Percentiles rank a stretch among this genome's conserved stretches.
phyloP scores from a whole-genome alignment of 2,329 filamentous ascomycete species.

The Calonectria ilicicola region DNA sequence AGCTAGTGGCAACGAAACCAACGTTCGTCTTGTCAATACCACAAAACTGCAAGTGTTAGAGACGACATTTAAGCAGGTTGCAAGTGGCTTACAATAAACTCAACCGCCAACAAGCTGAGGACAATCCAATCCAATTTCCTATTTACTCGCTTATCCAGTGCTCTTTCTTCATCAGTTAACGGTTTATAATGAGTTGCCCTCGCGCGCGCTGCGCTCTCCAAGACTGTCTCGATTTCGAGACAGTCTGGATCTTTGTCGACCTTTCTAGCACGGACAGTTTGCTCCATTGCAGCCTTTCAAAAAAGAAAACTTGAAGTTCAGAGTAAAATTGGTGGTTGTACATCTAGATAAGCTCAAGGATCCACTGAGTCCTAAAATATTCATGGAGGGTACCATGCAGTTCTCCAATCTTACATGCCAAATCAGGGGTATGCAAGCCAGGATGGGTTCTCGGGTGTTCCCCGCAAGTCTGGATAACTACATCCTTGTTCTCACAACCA shows the following conservation, averaged over 20 bases:
- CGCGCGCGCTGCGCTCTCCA: not conserved
- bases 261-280: not conserved
- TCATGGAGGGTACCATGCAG: not conserved
- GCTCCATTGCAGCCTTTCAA: not conserved
- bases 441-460: not conserved
- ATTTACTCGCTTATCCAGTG: not conserved
- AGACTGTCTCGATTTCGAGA: not conserved
- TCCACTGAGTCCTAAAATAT: not conserved
- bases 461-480: slow-evolving; percentile 4
- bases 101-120: not conserved
- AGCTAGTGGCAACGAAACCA: not conserved
- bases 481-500: not conserved
- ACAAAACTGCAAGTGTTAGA: not conserved
- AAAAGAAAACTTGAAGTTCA: not conserved
- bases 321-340: not conserved
- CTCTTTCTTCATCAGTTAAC: not conserved
- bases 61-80: not conserved
- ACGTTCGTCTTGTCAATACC: not conserved
- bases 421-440: not conserved
- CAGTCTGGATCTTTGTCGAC: not conserved
- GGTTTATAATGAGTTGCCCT: not conserved
- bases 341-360: not conserved
- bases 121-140: not conserved
- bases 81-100: not conserved
- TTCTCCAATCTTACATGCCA: not conserved